Evolutionary conservation across 306 rosid genomes (phyloP).

Genomic region (Acacia acuminata): DNA sequence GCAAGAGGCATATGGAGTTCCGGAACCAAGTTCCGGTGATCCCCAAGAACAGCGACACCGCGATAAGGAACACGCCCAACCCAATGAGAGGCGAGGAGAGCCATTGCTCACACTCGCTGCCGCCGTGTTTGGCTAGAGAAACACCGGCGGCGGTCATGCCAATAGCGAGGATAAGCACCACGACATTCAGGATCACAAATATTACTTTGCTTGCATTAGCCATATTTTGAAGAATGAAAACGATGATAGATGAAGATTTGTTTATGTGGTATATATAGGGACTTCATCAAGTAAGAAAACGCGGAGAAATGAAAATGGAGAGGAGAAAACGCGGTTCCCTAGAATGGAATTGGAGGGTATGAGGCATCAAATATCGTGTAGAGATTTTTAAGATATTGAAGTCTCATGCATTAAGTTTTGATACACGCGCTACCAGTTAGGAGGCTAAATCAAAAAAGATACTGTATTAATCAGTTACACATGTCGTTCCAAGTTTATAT

Average conservation of each 20-base stretch:
- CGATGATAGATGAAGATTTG: not conserved
- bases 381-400: too few species aligned
- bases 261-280: not conserved
- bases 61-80: conserved; percentile 56
- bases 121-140: conserved; percentile 54
- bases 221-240: conserved; percentile 21
- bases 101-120: conserved; percentile 53
- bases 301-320: not conserved
- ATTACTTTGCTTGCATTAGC: conserved; percentile 53
- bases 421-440: too few species aligned
- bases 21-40: conserved; percentile 62
- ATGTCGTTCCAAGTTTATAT: too few species aligned
- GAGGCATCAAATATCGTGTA: not conserved
- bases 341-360: not conserved
- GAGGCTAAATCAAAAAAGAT: not conserved
- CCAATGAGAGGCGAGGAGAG: conserved; percentile 51
- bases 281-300: not conserved
- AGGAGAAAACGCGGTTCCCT: not conserved
- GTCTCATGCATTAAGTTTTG: too few species aligned
- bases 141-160: conserved; percentile 56
- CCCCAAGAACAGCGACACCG: conserved; percentile 69
- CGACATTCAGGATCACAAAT: conserved; percentile 50
- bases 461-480: not conserved
- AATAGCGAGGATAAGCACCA: conserved; percentile 55
- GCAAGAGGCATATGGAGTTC: conserved; percentile 58